These are phyloP conservation scores for Sarocladiaceae sp. DNA, from an alignment of 2,329 filamentous ascomycete species.

Conservation along the genomic window DNA sequence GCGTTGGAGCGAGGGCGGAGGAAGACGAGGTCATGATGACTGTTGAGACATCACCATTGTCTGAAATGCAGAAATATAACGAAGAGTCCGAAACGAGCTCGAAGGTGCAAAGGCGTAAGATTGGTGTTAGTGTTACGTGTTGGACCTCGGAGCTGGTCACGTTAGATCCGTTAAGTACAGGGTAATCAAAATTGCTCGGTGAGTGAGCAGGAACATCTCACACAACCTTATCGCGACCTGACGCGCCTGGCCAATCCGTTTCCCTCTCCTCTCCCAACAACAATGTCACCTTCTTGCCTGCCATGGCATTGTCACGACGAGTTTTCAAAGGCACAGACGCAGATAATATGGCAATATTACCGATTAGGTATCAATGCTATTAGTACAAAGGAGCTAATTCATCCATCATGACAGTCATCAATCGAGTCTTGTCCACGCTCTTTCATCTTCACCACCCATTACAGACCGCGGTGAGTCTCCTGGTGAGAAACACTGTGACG, in stretches of 20 bases:
- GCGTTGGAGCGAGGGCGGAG: constrained; percentile 35
- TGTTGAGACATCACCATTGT: not conserved
- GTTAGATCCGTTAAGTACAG: not conserved
- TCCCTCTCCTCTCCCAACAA: too few species aligned
- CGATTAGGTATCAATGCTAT: constrained; percentile 9
- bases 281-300: too few species aligned
- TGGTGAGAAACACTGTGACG: constrained; percentile 46
- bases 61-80: too few species aligned
- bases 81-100: too few species aligned
- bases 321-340: too few species aligned
- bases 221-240: too few species aligned
- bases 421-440: not conserved
- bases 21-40: not conserved
- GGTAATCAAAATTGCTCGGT: too few species aligned
- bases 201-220: too few species aligned
- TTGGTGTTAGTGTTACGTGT: too few species aligned
- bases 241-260: too few species aligned
- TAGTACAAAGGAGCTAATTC: constrained; percentile 10
- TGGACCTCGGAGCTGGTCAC: not conserved
- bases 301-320: too few species aligned
- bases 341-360: not conserved
- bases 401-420: constrained; percentile 12
- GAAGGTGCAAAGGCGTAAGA: not conserved
- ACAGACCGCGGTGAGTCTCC: constrained; percentile 44
- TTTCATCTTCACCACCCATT: constrained; percentile 13